Conservation (phyloP, 495 filamentous ascomycete genomes). For the Astrocystis sublimbata region DNA sequence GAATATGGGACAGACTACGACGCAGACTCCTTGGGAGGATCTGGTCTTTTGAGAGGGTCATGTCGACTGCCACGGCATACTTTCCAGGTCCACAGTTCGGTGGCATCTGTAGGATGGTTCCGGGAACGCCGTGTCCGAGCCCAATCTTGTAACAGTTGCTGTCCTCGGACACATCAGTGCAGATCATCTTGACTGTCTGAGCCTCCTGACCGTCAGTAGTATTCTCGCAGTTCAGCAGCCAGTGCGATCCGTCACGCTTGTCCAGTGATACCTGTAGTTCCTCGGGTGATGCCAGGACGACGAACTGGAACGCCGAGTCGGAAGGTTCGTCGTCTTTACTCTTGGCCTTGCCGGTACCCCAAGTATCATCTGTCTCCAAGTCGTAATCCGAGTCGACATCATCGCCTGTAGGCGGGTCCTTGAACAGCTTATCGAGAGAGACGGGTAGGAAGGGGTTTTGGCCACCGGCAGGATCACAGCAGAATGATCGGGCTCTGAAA, state of each 20-base stretch:
- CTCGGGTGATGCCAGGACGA: slow-evolving; percentile 33
- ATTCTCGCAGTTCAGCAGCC: slow-evolving; percentile 23
- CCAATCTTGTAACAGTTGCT: slow-evolving; percentile 14
- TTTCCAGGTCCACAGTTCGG: slow-evolving; percentile 36
- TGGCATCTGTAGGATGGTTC: slow-evolving; percentile 42
- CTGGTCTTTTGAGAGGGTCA: slow-evolving; percentile 24
- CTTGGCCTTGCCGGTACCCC: slow-evolving; percentile 8
- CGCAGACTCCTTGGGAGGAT: slow-evolving; percentile 6
- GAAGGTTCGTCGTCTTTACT: slow-evolving; percentile 28
- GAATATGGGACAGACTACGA: not conserved
- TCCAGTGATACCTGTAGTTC: slow-evolving; percentile 27
- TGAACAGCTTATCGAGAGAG: slow-evolving; percentile 36
- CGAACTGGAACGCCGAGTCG: slow-evolving; percentile 28
- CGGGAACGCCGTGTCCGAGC: not conserved
- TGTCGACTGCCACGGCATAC: slow-evolving; percentile 40
- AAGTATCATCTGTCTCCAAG: slow-evolving; percentile 26
- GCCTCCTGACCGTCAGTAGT: slow-evolving; percentile 1
- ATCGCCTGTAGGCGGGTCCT: slow-evolving; percentile 26
- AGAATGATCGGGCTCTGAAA: slow-evolving; percentile 28
- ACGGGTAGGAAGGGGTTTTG: slow-evolving; percentile 34
- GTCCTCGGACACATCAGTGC: slow-evolving; percentile 16
- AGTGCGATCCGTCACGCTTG: slow-evolving; percentile 38
- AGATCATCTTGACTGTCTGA: slow-evolving; percentile 32
- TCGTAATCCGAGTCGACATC: slow-evolving; percentile 27
- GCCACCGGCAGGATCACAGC: slow-evolving; percentile 22